Conservation (phyloP, 192 early-diverging fungal species). For the Coemansia sp. region DNA sequence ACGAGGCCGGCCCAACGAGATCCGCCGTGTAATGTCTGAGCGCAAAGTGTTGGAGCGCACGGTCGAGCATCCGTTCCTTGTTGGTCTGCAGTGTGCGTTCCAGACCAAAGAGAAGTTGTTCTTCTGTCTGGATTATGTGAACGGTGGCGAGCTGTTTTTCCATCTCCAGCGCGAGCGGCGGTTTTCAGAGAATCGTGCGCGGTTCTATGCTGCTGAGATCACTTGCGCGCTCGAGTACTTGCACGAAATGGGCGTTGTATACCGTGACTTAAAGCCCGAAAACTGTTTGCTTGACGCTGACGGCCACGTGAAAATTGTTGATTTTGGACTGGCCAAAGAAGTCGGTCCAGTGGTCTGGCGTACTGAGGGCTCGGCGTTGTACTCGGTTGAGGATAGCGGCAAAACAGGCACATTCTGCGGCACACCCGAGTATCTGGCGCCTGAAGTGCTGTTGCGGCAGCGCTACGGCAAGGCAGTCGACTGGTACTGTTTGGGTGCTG, state of each 20-base stretch:
- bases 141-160: slow-evolving; percentile 74
- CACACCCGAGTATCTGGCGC: slow-evolving; percentile 73
- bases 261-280: slow-evolving; percentile 79
- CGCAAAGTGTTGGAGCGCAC: slow-evolving; percentile 61
- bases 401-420: slow-evolving; percentile 78
- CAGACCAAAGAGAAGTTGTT: slow-evolving; percentile 74
- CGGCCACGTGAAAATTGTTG: slow-evolving; percentile 88
- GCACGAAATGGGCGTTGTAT: slow-evolving; percentile 90
- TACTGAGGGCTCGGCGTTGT: slow-evolving; percentile 68
- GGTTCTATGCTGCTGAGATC: slow-evolving; percentile 62
- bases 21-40: slow-evolving; percentile 66
- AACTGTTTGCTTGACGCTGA: slow-evolving; percentile 81
- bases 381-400: slow-evolving; percentile 57
- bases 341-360: slow-evolving; percentile 64
- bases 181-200: slow-evolving; percentile 63
- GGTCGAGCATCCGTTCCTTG: slow-evolving; percentile 63
- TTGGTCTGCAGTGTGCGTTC: slow-evolving; percentile 71
- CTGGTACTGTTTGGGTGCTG: slow-evolving; percentile 75
- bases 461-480: slow-evolving; percentile 70
- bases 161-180: slow-evolving; percentile 68
- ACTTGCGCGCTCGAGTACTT: slow-evolving; percentile 67
- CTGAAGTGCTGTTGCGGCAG: slow-evolving; percentile 66
- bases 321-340: slow-evolving; percentile 92
- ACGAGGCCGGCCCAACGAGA: slow-evolving; percentile 61
- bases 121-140: slow-evolving; percentile 74